Conservation (phyloP, 441 rosid genomes). For the Theobroma grandiflorum region DNA sequence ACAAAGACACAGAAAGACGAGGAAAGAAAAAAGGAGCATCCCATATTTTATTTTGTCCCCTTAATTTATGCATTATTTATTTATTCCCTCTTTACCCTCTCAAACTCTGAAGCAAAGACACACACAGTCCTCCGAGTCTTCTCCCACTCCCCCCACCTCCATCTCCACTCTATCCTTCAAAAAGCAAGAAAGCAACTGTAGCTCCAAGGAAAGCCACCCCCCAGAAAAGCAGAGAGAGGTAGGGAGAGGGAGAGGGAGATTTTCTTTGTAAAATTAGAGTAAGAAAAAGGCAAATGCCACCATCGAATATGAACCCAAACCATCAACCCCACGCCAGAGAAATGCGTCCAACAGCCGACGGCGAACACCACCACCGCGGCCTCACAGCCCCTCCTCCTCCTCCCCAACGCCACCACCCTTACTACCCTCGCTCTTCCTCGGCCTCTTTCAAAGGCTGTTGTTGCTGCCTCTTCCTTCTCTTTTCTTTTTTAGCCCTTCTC, state of each 20-base stretch:
- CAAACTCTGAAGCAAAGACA: too few species aligned
- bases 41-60: too few species aligned
- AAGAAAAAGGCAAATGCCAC: slow-evolving; percentile 17
- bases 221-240: neutral
- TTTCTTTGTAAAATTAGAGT: neutral
- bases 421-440: slow-evolving; percentile 63
- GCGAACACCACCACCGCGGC: slow-evolving; percentile 27
- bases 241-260: neutral
- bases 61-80: too few species aligned
- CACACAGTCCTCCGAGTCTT: neutral
- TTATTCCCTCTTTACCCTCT: too few species aligned
- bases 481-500: slow-evolving; percentile 79
- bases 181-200: slow-evolving; percentile 12
- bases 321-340: neutral
- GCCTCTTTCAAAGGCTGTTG: slow-evolving; percentile 96
- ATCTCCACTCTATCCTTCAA: slow-evolving; percentile 3
- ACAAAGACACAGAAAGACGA: too few species aligned
- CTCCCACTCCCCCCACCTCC: neutral
- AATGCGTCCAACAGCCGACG: slow-evolving; percentile 6
- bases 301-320: neutral
- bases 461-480: slow-evolving; percentile 90
- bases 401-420: slow-evolving; percentile 43
- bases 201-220: neutral
- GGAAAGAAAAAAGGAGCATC: too few species aligned
- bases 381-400: slow-evolving; percentile 34